Evolutionary conservation across 1,284 basidiomycete species (phyloP).

Genomic region (Jaminaea rosea): DNA sequence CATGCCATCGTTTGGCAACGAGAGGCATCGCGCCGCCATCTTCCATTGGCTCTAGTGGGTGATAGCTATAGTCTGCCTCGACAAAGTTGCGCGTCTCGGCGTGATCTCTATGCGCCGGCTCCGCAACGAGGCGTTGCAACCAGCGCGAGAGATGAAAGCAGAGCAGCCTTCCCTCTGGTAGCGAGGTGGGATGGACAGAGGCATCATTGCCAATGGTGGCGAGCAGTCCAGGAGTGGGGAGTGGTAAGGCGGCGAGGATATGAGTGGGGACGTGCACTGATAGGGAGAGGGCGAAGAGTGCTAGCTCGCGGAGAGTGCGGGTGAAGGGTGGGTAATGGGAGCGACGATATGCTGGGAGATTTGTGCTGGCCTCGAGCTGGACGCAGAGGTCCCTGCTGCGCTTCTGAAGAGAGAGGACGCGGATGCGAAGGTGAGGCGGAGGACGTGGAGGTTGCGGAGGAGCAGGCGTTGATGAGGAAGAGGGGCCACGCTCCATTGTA

Average conservation of each 20-base stretch:
- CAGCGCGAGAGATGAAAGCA: conserved; percentile 25
- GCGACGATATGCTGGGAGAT: conserved; percentile 32
- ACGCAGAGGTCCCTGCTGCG: conserved; percentile 26
- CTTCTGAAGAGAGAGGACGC: conserved; percentile 23
- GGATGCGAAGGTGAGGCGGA: too few species aligned
- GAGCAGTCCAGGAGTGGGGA: conserved; percentile 4
- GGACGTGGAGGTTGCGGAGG: too few species aligned
- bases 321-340: conserved; percentile 23
- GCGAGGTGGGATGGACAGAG: conserved; percentile 11
- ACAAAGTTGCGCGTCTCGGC: conserved; percentile 34
- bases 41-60: conserved; percentile 19
- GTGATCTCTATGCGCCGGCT: conserved; percentile 24
- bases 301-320: conserved; percentile 33
- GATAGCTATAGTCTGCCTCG: conserved; percentile 40
- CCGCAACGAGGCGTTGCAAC: conserved; percentile 25
- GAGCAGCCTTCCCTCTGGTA: conserved; percentile 27
- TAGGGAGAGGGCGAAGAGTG: conserved; percentile 26
- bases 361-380: conserved; percentile 32
- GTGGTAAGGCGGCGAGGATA: conserved; percentile 9
- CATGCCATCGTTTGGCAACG: not conserved
- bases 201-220: not conserved
- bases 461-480: too few species aligned
- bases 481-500: too few species aligned
- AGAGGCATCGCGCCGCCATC: not conserved
- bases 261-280: not conserved